These are phyloP conservation scores for Clavispora asparagi DNA, from an alignment of 805 yeast species.

Conservation along the genomic window DNA sequence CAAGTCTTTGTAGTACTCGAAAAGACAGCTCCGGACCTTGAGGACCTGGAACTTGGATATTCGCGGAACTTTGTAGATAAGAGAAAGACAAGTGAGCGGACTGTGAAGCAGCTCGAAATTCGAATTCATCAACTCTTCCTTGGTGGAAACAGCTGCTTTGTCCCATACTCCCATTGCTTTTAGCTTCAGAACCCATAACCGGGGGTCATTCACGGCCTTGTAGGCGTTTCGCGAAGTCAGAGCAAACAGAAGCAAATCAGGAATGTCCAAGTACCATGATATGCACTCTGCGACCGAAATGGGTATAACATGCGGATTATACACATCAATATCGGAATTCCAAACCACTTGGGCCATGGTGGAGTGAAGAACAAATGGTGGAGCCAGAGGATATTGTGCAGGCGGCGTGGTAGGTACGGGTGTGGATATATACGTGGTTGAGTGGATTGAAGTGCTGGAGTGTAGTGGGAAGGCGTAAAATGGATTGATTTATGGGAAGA, in stretches of 20 bases:
- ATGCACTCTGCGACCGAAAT: slow-evolving; percentile 31
- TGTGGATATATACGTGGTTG: too few species aligned
- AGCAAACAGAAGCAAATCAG: slow-evolving; percentile 36
- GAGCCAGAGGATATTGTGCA: neutral
- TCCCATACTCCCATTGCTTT: slow-evolving; percentile 37
- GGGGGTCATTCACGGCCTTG: slow-evolving; percentile 34
- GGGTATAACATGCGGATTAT: slow-evolving; percentile 33
- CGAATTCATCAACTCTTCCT: slow-evolving; percentile 1
- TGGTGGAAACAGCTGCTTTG: slow-evolving; percentile 8
- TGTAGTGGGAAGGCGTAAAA: too few species aligned
- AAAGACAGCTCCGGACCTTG: slow-evolving; percentile 33
- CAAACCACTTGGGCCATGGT: slow-evolving; percentile 41
- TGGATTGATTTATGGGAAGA: too few species aligned
- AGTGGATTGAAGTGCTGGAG: too few species aligned
- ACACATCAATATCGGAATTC: slow-evolving; percentile 43
- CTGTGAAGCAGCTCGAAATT: slow-evolving; percentile 11
- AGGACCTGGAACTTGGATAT: slow-evolving; percentile 37
- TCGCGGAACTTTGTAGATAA: slow-evolving; percentile 18
- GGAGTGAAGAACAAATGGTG: neutral
- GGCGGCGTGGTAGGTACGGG: neutral
- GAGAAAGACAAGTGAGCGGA: slow-evolving; percentile 34
- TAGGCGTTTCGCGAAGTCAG: slow-evolving; percentile 34
- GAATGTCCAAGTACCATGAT: slow-evolving; percentile 28
- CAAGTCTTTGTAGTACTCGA: slow-evolving; percentile 44
- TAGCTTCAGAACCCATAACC: slow-evolving; percentile 34